Evolutionary conservation across 2,329 filamentous ascomycete genomes (phyloP).

Genomic region (Fusarium protoensiforme): DNA sequence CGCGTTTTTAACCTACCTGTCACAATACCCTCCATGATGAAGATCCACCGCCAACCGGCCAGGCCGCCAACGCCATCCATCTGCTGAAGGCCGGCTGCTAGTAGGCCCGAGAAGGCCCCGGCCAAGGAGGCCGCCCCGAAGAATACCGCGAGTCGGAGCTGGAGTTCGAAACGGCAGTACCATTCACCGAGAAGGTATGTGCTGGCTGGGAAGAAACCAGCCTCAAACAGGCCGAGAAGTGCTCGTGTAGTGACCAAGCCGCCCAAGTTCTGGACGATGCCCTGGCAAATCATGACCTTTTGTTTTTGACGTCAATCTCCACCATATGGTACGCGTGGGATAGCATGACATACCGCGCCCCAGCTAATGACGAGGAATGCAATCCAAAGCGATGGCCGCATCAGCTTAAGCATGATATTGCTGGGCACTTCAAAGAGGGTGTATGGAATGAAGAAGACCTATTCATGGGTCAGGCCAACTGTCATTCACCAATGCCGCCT

Average conservation of each 20-base stretch:
- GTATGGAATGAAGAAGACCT: not conserved
- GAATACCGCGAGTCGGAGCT: constrained; percentile 5
- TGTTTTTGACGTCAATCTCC: not conserved
- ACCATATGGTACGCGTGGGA: not conserved
- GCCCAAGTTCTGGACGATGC: not conserved
- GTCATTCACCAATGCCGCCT: not conserved
- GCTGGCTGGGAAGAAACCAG: constrained; percentile 8
- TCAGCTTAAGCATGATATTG: not conserved
- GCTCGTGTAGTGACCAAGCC: not conserved
- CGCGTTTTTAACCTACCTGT: not conserved
- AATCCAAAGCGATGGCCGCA: not conserved
- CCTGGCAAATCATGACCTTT: not conserved
- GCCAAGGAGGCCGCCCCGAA: constrained; percentile 7
- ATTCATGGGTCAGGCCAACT: not conserved
- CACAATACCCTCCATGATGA: constrained; percentile 11
- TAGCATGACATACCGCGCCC: not conserved
- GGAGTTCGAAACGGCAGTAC: constrained; percentile 1
- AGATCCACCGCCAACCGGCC: constrained; percentile 14
- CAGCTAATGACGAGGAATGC: not conserved
- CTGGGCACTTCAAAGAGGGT: not conserved
- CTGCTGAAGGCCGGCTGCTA: constrained; percentile 1
- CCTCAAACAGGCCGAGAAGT: not conserved
- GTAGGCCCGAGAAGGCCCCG: constrained; percentile 7
- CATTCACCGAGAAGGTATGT: constrained; percentile 1
- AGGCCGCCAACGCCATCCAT: constrained; percentile 6